These are phyloP conservation scores for Globisporangium okanoganense DNA, from an alignment of 352 stramenopile species.

Conservation along the genomic window DNA sequence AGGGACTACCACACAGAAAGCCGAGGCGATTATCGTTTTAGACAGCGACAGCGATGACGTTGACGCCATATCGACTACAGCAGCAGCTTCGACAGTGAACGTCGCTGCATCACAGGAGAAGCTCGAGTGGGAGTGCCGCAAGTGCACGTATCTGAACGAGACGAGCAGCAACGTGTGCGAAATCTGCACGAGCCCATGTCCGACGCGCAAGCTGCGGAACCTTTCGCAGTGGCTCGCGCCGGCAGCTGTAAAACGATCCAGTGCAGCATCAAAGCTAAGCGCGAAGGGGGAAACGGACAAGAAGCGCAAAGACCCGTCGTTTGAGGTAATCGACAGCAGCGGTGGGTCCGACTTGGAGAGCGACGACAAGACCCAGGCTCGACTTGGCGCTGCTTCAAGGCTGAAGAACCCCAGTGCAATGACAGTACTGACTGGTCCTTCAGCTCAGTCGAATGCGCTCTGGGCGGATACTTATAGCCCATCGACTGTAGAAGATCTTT, in stretches of 20 bases:
- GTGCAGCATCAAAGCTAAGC: background rate
- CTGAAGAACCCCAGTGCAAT: background rate
- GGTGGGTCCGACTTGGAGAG: constrained; percentile 21
- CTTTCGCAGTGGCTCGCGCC: constrained; percentile 36
- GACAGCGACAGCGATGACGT: constrained; percentile 28
- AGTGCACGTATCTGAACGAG: constrained; percentile 51
- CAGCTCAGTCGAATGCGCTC: constrained; percentile 17
- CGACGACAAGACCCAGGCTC: background rate
- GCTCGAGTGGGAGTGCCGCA: constrained; percentile 33
- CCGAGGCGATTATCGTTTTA: constrained; percentile 1
- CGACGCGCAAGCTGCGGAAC: constrained; percentile 25
- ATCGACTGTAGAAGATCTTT: constrained; percentile 54
- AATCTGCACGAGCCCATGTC: constrained; percentile 30
- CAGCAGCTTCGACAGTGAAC: background rate
- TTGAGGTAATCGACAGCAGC: constrained; percentile 38
- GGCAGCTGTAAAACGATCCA: constrained; percentile 14
- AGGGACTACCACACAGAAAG: no score
- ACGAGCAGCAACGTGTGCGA: constrained; percentile 25
- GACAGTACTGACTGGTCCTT: background rate
- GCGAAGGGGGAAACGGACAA: background rate
- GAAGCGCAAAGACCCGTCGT: background rate
- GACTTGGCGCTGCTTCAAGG: background rate
- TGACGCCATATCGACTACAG: constrained; percentile 10
- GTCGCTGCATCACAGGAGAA: background rate
- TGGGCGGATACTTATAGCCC: constrained; percentile 53